Base-by-base conservation (phyloP, 2,329 filamentous ascomycete species). In the Coniella lustricola region DNA sequence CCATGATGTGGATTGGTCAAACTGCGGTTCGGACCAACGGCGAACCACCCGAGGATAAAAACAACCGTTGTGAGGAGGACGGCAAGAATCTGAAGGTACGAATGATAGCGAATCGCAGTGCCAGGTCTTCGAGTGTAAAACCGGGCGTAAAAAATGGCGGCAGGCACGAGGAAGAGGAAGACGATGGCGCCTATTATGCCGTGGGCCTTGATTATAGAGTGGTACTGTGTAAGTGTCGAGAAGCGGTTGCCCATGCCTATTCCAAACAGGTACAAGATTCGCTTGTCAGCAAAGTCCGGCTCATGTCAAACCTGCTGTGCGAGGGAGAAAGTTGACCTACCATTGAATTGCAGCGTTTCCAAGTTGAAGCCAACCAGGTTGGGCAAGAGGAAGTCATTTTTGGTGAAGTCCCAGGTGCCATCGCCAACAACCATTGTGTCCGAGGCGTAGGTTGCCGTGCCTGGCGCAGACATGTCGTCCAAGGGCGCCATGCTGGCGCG, bases 241-340 rank as follows among this genome's bases (percentile, higher is more conserved):
- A 91, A 91, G 50, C 87, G 82, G 63, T 90, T 90, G 51, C 81
- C 85, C 87, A 91, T 90, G 64, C 87, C 85, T 87, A 55, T 29
- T 29, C 13, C 16, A 16, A 25, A 36, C n/a, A 25, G 16, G 14
- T 25, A n/a, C 20, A 32, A 16, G 14, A 36, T 8, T 18, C 3
- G 10, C 34, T 33, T 42, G 50, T 57, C 47, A 59, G 55, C 34
- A 32, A 29, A 5, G 25, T 10, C 17, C 38, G 12, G 18, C 18
- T 18, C 7, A 9, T 10, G 2, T 20, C n/a, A 12, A 9, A 3
- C 3, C 4, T 2, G 3, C 36, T n/a, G 2, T 33, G 4, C 12
- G 20, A 16, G 12, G 14, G 33, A 20, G n/a, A 31, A 17, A 20
- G 29, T 20, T 3, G 12, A 50, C 72, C 57, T 69, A 88, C 85